Evolutionary conservation across 192 early-diverging fungal species (phyloP), one percentile per base, ranked within the genome.

Genomic region (Coemansia sp.): DNA sequence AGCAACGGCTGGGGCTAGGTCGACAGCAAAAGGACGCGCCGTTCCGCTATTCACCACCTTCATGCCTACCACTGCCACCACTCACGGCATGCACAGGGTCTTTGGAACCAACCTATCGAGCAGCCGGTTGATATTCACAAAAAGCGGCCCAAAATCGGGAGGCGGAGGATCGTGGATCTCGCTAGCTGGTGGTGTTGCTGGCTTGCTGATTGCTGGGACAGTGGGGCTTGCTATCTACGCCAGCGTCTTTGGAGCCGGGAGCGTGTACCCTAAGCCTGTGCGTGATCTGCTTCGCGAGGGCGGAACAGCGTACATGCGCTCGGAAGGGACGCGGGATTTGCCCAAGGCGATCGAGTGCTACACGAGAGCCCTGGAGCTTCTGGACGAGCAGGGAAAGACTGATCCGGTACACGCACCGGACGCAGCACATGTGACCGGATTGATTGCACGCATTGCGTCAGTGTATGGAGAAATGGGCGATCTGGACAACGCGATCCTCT

Each of bases 381-480:
- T 81, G 4, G 79, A 81, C 33, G 49, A 70, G 61, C 59, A 76
- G 17, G 79, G 74, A 3, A 20, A 23, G 17, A 57, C 29, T 5
- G 74, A 81, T 38, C 61, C 67, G 13, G 63, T 56, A 46, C 74
- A 76, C 23, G 64, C 63, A 8, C 66, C 59, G 7, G 65, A 70
- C 35, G 67, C 70, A 29, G 56, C 67, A 17, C 79, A 81, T 35
- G 63, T 81, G 33, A 81, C 79, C 1, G 79, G 79, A 2, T 63
- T 81, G 1, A 65, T 81, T 20, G 79, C 74, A 23, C 73, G 79
- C 23, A 60, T 81, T 0, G 79, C 74, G 9, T 13, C 63, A 0
- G 70, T 81, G 34, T 81, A 76, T 48, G 46, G 46, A 15, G 79
- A 76, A 29, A 75, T 76, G 73, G 79, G 79, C 41, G 74, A 81